A percentile compares a stretch with the other conserved stretches of the same genome.
These are phyloP conservation scores for Dactylellina drechsleri DNA, from an alignment of 2,329 filamentous ascomycete genomes.

Conservation along the genomic window DNA sequence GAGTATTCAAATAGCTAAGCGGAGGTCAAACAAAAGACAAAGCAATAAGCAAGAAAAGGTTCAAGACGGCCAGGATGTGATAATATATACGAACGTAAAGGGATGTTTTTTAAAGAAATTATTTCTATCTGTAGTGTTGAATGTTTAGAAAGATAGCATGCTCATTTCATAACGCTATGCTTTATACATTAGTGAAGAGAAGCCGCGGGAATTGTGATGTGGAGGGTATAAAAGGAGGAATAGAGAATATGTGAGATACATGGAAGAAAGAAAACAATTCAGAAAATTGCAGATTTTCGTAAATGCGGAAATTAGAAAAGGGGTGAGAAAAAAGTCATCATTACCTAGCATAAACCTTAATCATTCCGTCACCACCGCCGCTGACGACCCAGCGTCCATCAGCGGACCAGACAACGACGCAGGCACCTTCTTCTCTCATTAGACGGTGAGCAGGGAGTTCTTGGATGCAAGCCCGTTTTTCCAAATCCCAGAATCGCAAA, in stretches of 20 bases:
- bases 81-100: slow-evolving; percentile 25
- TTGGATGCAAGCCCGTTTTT: slow-evolving; percentile 93
- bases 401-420: slow-evolving; percentile 92
- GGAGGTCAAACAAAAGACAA: background rate
- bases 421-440: slow-evolving; percentile 96
- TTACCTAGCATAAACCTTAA: slow-evolving; percentile 78
- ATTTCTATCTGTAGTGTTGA: slow-evolving; percentile 29
- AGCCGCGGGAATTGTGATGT: background rate
- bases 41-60: background rate
- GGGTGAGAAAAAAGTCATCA: slow-evolving; percentile 1
- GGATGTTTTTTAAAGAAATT: slow-evolving; percentile 27
- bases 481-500: slow-evolving; percentile 94
- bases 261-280: slow-evolving; percentile 5
- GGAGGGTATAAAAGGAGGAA: slow-evolving; percentile 1
- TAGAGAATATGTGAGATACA: slow-evolving; percentile 7
- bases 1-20: background rate
- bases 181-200: slow-evolving; percentile 13
- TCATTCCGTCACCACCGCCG: slow-evolving; percentile 91
- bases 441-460: slow-evolving; percentile 92
- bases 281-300: slow-evolving; percentile 11
- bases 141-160: slow-evolving; percentile 20
- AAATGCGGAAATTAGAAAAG: slow-evolving; percentile 9
- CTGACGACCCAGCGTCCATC: slow-evolving; percentile 95
- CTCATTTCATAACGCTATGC: slow-evolving; percentile 33
- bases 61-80: background rate